Base-by-base conservation (phyloP, 2,329 filamentous ascomycete genomes). In the Ilyonectria destructans region DNA sequence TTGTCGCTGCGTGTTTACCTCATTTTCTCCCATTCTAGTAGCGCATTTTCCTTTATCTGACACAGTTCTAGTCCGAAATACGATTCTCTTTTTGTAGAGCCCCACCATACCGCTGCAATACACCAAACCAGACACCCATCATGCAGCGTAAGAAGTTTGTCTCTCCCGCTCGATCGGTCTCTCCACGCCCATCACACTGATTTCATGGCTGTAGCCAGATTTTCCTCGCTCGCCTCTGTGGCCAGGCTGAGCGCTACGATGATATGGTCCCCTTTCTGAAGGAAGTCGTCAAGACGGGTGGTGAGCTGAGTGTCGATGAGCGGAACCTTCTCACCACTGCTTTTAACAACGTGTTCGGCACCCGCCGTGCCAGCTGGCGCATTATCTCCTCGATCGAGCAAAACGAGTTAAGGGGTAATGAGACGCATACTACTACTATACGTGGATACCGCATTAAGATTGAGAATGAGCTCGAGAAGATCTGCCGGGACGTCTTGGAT, bases 201-300 rank as follows among this genome's bases (percentile, higher is more conserved):
- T 77, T 67, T 65, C 58, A 68, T 70, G 67, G 62, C 69, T 72
- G 57, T 71, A 96, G 35, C 35, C 35, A 15, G 35, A 37, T 15
- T 37, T 37, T 37, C 4, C 35, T 37, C 10, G 35, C 96, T 86
- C 92, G 96, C 88, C 94, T 99, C 84, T 98, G 96, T 90, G 96
- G 98, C 93, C 96, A 99, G 92, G 96, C 96, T 83, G 96, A 98
- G 91, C 96, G 96, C 83, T 98, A 98, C 87, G 96, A 98, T 95
- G 96, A 98, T 88, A 98, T 98, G 96, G 96, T 98, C 79, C 94
- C 91, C 82, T 98, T 95, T 89, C 98, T 98, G 96, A 98, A 98
- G 94, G 95, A 98, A 92, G 96, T 98, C 80, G 96, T 95, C 85
- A 97, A 97, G 88, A 83, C 91, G 78, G 90, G 88, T 77, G 89